A percentile compares a stretch with the other conserved stretches of the same genome.
phyloP scores from a whole-genome alignment of 2,329 filamentous ascomycete species.

The Ceratocystis colombiana region DNA sequence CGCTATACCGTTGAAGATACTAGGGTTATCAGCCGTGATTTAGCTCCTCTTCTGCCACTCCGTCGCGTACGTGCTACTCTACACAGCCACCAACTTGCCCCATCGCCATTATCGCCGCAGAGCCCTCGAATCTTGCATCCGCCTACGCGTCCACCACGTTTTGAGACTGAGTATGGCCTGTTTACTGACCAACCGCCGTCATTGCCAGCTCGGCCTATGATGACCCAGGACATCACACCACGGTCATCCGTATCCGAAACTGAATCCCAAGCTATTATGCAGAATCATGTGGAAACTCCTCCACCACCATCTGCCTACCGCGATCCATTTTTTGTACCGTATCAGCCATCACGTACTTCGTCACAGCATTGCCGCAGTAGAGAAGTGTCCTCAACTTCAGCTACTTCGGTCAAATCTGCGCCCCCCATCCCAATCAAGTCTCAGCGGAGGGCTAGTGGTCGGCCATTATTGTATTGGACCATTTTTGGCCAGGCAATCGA shows the following conservation, averaged over 20 bases:
- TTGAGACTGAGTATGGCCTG: neutral
- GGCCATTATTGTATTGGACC: slow-evolving; percentile 21
- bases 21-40: neutral
- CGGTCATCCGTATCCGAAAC: neutral
- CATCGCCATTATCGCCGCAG: neutral
- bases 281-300: neutral
- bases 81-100: neutral
- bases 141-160: neutral
- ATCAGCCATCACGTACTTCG: neutral
- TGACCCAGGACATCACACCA: neutral
- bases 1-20: neutral
- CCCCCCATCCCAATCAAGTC: slow-evolving; percentile 21
- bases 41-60: slow-evolving; percentile 3
- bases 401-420: neutral
- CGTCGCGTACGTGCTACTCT: neutral
- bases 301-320: slow-evolving; percentile 19
- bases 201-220: neutral
- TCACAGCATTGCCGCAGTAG: neutral
- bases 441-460: slow-evolving; percentile 7
- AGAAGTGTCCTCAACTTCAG: neutral
- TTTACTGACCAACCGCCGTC: neutral
- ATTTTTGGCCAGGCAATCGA: slow-evolving; percentile 21
- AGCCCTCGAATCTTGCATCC: neutral
- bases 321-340: slow-evolving; percentile 11
- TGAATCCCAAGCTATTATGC: neutral